phyloP scores from a whole-genome alignment of 2,329 filamentous ascomycete species.

The Penicillium sp. region DNA sequence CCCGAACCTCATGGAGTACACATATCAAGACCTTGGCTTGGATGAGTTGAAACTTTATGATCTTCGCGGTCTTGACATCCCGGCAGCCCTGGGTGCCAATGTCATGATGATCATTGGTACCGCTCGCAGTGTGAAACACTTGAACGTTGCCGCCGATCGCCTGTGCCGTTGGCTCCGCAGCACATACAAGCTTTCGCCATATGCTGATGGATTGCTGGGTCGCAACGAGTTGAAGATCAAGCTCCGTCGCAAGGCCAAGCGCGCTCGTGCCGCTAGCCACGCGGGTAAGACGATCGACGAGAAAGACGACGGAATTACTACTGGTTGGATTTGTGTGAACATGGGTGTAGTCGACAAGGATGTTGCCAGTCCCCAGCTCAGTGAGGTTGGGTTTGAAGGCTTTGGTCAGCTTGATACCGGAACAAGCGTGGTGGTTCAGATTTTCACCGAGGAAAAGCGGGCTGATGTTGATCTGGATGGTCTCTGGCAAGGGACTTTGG shows the following conservation, averaged over 20 bases:
- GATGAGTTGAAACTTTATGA: slow-evolving; percentile 80
- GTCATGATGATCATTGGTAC: slow-evolving; percentile 92
- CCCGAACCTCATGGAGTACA: slow-evolving; percentile 69
- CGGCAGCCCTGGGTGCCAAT: slow-evolving; percentile 81
- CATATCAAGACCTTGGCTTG: slow-evolving; percentile 81
- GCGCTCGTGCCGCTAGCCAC: slow-evolving; percentile 75
- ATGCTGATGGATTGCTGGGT: slow-evolving; percentile 84
- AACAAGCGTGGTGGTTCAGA: slow-evolving; percentile 66
- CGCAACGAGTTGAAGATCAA: slow-evolving; percentile 90
- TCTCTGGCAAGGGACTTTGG: slow-evolving; percentile 57
- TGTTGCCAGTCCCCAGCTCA: slow-evolving; percentile 28
- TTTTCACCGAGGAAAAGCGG: slow-evolving; percentile 70
- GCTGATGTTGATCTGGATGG: slow-evolving; percentile 65
- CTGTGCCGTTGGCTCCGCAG: slow-evolving; percentile 81
- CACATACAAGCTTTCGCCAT: slow-evolving; percentile 68
- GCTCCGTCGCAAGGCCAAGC: slow-evolving; percentile 73
- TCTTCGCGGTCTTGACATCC: slow-evolving; percentile 78
- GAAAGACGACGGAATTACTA: slow-evolving; percentile 82
- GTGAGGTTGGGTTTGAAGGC: slow-evolving; percentile 60
- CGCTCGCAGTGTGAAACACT: slow-evolving; percentile 85
- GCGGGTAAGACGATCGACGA: slow-evolving; percentile 57
- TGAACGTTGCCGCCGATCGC: slow-evolving; percentile 88
- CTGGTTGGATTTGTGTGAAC: slow-evolving; percentile 96
- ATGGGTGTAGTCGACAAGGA: slow-evolving; percentile 67
- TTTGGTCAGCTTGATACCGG: slow-evolving; percentile 65